Evolutionary conservation across 208 protist species (phyloP), one percentile per base, ranked within the genome.

Genomic region (Leishmania gerbilli): DNA sequence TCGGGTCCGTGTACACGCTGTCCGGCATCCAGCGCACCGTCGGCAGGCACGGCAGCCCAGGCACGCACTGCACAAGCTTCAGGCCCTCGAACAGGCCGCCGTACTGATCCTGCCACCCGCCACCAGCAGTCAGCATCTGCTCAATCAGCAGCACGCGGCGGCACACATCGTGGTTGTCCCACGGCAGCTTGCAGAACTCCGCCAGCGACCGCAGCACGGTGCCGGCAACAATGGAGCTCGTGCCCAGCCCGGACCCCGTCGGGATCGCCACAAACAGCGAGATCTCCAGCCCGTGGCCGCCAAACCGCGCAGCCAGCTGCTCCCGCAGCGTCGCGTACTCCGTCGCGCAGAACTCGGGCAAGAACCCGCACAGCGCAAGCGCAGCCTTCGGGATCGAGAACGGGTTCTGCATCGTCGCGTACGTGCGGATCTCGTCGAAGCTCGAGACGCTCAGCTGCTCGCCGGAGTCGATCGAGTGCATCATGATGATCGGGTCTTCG

Each of bases 51-150:
- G 74, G 74, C 71, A 91, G 64, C 6, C 83, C 84, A 21, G 89
- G 62, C n/a, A 17, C 24, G 4, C 85, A 87, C 56, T 87, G 87
- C 19, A 91, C 75, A 5, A 89, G 76, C 84, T 94, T 93, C 62
- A 95, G 31, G 13, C 88, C 85, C 4, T 79, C 79, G 64, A 85
- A 90, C 49, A 95, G 78, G 2, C 87, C 88, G 42, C 90, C 90
- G 87, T 89, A 91, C 80, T 90, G 90, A 77, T 94, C 92, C 76
- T 94, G 88, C 90, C 90, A 94, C 31, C 89, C 92, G 24, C 92
- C 90, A 31, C 90, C 90, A 3, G 89, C 91, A 31, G 89, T 92
- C 49, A 95, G 76, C 74, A 95, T 86, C 85, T 94, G 89, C 88
- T 95, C 90, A 13, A 93, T 56, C 53, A 84, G 79, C 76, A 95